Evolutionary conservation across 768 basidiomycete species (phyloP).

Genomic region (Pleurotus djamor): DNA sequence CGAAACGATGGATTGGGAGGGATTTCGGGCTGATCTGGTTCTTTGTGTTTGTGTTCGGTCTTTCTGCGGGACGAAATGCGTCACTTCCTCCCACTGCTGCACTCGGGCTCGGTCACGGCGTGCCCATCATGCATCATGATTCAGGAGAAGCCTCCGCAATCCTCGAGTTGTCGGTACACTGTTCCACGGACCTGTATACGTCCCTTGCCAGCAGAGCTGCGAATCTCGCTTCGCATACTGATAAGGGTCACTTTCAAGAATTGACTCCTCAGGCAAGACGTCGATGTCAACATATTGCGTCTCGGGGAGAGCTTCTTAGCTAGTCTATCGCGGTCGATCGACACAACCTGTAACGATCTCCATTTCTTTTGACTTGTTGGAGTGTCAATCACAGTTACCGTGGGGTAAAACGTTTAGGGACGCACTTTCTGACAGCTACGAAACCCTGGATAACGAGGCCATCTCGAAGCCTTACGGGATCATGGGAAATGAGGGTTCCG

Average conservation of each 20-base stretch:
- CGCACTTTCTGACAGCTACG: background rate
- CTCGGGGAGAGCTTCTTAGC: background rate
- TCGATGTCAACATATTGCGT: background rate
- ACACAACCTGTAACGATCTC: conserved; percentile 5
- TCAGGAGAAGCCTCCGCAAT: background rate
- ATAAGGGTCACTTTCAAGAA: background rate
- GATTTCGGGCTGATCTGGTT: background rate
- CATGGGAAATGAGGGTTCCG: background rate
- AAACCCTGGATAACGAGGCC: background rate
- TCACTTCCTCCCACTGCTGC: too few species aligned
- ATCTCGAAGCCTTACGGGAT: background rate
- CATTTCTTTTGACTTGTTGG: background rate
- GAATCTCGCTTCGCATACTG: background rate
- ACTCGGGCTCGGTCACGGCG: too few species aligned
- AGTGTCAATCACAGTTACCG: background rate
- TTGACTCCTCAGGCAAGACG: background rate
- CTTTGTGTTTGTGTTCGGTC: background rate
- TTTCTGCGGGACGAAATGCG: background rate
- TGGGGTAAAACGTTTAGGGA: background rate
- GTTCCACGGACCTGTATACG: background rate
- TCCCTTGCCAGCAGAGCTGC: background rate
- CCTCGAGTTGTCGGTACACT: background rate
- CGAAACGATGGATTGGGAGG: too few species aligned
- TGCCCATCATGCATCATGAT: background rate
- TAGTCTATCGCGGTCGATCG: background rate